Base-by-base conservation (phyloP, 371 early-diverging fungal species). In the Apophysomyces ossiformis region DNA sequence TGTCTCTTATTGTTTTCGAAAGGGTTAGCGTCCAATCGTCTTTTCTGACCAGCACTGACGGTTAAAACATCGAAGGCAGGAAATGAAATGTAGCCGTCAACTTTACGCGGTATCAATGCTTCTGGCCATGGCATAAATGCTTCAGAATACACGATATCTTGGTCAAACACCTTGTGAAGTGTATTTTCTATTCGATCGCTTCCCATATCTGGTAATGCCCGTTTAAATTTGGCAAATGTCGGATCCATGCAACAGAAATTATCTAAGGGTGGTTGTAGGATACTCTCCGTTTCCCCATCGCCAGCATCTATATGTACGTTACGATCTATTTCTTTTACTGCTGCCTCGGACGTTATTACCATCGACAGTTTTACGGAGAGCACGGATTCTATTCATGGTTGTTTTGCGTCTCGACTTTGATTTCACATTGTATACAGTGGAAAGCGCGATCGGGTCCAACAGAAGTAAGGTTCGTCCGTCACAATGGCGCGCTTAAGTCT, bases 161-260 rank as follows among this genome's bases (percentile, higher is more conserved):
- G 9, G 9, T 50, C 54, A 50, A 50, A 21, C 16, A 26, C 44
- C 7, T 7, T 18, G 38, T 44, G 11, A 63, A 54, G 13, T 16
- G 38, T 26, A 39, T 3, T 13, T 62, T 62, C 36, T 38, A 43
- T 50, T 57, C 58, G 59, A 16, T 37, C 32, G 16, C 47, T 13
- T 50, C 44, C 35, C 66, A 58, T 60, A 37, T 45, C 44, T 65
- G 44, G 47, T 41, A 57, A 16, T 37, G 37, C 35, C n/a, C 37
- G 59, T 36, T 58, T 45, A 32, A 46, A 63, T 36, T 45, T 43
- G 9, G 56, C 39, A 18, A 16, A 56, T 37, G 57, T 26, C 11
- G n/a, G 11, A 7, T 41, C 16, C 21, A 38, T n/a, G 41, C 37
- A 26, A 54, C 57, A 57, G 56, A 43, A 61, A 37, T 65, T 36